Evolutionary conservation across 768 basidiomycete genomes (phyloP), one percentile per base, ranked within the genome.

Genomic region (Collybia sordida): DNA sequence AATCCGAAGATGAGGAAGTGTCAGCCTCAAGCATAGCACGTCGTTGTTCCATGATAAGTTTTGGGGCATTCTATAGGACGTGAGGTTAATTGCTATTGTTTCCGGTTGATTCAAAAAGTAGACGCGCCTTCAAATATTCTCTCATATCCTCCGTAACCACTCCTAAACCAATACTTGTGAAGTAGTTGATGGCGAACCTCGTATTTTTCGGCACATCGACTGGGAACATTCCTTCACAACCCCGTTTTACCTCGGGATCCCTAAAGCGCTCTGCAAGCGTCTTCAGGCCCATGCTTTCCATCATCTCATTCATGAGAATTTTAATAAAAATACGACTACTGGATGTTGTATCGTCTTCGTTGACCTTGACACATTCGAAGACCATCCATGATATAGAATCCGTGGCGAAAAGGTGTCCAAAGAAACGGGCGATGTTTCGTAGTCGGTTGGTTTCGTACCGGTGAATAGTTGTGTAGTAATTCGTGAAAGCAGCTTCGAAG

Each of bases 391-490:
- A 91, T 46, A 98, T 78, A 0, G 91, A 80, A 65, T 99, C 97
- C 17, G 81, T 85, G 6, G 89, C 81, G 52, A 98, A 54, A 21
- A 98, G 75, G 64, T 97, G 94, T 1, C 97, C 97, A 59, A 99
- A 98, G 75, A 99, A 93, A 37, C 94, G 85, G 8, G 92, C 90
- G 54, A 99, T 97, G 65, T 98, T 99, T 45, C 97, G 92, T 18
- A 99, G 77, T 9, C 95, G 90, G 69, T 98, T 99, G 17, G 97
- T 97, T 70, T 99, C 97, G 69, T 98, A 98, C 54, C 97, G 88
- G 73, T 99, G 97, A 61, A 98, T 93, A 4, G 97, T 98, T 18
- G 82, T 85, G 73, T 94, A 99, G 70, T 98, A 98, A 63, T 81
- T 89, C 38, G 63, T 68, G 70, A 98, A 98, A 1, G 93, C 90